phyloP scores from a whole-genome alignment of 805 yeast genomes.

The Wickerhamiella cacticola region DNA sequence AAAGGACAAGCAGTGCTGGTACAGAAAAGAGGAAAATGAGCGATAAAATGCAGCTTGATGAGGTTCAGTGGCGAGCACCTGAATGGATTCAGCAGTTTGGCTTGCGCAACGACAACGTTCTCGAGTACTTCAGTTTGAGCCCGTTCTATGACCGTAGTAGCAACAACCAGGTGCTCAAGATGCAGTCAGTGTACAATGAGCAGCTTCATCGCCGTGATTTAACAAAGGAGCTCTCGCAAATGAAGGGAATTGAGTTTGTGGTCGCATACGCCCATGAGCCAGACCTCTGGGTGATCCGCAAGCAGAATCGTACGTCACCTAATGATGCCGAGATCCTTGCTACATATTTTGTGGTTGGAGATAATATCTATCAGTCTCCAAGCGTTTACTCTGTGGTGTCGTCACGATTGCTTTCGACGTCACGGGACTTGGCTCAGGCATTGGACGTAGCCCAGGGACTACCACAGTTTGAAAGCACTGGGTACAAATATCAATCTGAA shows the following conservation, averaged over 20 bases:
- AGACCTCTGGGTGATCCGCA: slow-evolving; percentile 81
- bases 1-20: too few species aligned
- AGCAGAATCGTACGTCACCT: slow-evolving; percentile 54
- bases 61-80: slow-evolving; percentile 92
- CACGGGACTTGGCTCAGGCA: slow-evolving; percentile 36
- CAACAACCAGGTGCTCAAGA: slow-evolving; percentile 84
- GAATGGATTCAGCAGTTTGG: slow-evolving; percentile 90
- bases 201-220: slow-evolving; percentile 33
- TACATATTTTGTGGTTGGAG: slow-evolving; percentile 82
- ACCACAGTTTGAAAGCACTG: slow-evolving; percentile 49
- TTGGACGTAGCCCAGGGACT: slow-evolving; percentile 37
- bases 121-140: slow-evolving; percentile 85
- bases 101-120: slow-evolving; percentile 73
- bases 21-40: too few species aligned
- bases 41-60: slow-evolving; percentile 45
- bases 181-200: slow-evolving; percentile 83
- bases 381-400: slow-evolving; percentile 57
- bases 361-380: slow-evolving; percentile 87
- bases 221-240: slow-evolving; percentile 51
- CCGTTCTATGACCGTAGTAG: slow-evolving; percentile 93
- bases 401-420: slow-evolving; percentile 50
- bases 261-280: slow-evolving; percentile 71
- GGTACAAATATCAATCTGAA: slow-evolving; percentile 36
- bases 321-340: slow-evolving; percentile 44
- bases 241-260: slow-evolving; percentile 80